Percentiles rank a stretch among this genome's conserved stretches.
Evolutionary conservation across 495 filamentous ascomycete genomes (phyloP).

Genomic region (Cenococcum geophilum): DNA sequence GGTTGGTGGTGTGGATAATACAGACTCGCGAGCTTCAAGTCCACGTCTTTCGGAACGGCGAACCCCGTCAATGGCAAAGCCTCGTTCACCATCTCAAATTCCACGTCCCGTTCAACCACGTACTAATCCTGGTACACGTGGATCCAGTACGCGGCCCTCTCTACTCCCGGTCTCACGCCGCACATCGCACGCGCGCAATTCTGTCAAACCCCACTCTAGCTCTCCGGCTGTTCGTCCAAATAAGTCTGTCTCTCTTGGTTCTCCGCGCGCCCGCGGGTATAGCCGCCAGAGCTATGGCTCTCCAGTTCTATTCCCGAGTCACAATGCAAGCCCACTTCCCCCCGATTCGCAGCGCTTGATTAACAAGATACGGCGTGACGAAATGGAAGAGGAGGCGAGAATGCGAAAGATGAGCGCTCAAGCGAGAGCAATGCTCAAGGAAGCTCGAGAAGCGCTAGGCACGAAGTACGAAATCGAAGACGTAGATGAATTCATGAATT

Average conservation of each 20-base stretch:
- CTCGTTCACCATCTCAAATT: slow-evolving; percentile 26
- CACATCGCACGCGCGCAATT: slow-evolving; percentile 25
- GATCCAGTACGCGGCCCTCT: slow-evolving; percentile 24
- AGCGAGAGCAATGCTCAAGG: slow-evolving; percentile 75
- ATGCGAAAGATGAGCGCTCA: slow-evolving; percentile 71
- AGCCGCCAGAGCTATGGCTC: slow-evolving; percentile 26
- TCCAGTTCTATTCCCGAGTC: slow-evolving; percentile 19
- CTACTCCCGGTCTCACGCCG: slow-evolving; percentile 34
- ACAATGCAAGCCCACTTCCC: slow-evolving; percentile 41
- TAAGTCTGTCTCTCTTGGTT: background rate
- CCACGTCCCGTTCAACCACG: slow-evolving; percentile 29
- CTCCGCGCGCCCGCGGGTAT: slow-evolving; percentile 23
- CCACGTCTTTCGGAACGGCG: slow-evolving; percentile 27
- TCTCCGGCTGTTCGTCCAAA: slow-evolving; percentile 36
- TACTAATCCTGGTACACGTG: slow-evolving; percentile 16
- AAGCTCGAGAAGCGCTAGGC: slow-evolving; percentile 81
- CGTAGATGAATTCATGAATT: slow-evolving; percentile 40
- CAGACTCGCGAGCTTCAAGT: slow-evolving; percentile 28
- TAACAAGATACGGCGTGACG: slow-evolving; percentile 58
- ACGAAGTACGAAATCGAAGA: slow-evolving; percentile 70
- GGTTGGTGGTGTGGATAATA: slow-evolving; percentile 44
- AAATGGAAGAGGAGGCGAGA: slow-evolving; percentile 71
- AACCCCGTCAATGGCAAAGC: slow-evolving; percentile 6
- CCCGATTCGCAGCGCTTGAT: slow-evolving; percentile 63
- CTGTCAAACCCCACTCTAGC: slow-evolving; percentile 46